phyloP scores from a whole-genome alignment of 2,329 filamentous ascomycete genomes.

The Xylaria sp. region DNA sequence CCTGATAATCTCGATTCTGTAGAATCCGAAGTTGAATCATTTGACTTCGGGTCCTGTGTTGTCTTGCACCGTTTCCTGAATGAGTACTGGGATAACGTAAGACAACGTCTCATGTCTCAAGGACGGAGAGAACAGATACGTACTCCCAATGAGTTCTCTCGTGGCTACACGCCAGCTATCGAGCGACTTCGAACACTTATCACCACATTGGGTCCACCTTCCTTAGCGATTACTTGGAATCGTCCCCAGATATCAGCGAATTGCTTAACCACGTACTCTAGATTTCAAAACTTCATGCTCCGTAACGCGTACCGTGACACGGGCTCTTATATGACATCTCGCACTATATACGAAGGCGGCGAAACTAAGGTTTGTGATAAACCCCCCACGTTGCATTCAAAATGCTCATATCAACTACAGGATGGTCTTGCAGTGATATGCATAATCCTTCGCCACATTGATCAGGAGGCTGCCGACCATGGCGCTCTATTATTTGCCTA shows the following conservation, averaged over 20 bases:
- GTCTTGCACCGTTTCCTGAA: conserved; percentile 76
- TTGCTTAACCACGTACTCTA: conserved; percentile 71
- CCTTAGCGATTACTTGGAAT: conserved; percentile 76
- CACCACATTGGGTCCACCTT: conserved; percentile 73
- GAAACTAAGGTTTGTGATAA: conserved; percentile 68
- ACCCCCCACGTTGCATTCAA: neutral
- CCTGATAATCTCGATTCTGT: conserved; percentile 59
- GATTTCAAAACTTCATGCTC: conserved; percentile 79
- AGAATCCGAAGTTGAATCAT: conserved; percentile 60
- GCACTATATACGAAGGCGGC: conserved; percentile 76
- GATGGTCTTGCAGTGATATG: conserved; percentile 76
- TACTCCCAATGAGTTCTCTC: conserved; percentile 64
- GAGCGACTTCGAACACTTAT: conserved; percentile 72
- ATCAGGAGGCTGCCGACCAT: conserved; percentile 72
- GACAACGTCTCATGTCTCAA: conserved; percentile 70
- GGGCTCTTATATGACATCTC: conserved; percentile 71
- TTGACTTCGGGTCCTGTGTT: conserved; percentile 78
- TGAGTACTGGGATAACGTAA: conserved; percentile 77
- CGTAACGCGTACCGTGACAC: conserved; percentile 73
- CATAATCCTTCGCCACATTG: conserved; percentile 74
- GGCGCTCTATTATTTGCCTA: conserved; percentile 75
- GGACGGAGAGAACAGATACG: conserved; percentile 68
- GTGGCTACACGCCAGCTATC: conserved; percentile 66
- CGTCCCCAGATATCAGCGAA: conserved; percentile 73
- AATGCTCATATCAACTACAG: conserved; percentile 49